Conservation (phyloP, 2,329 filamentous ascomycete species). For the Pseudogymnoascus sp. region DNA sequence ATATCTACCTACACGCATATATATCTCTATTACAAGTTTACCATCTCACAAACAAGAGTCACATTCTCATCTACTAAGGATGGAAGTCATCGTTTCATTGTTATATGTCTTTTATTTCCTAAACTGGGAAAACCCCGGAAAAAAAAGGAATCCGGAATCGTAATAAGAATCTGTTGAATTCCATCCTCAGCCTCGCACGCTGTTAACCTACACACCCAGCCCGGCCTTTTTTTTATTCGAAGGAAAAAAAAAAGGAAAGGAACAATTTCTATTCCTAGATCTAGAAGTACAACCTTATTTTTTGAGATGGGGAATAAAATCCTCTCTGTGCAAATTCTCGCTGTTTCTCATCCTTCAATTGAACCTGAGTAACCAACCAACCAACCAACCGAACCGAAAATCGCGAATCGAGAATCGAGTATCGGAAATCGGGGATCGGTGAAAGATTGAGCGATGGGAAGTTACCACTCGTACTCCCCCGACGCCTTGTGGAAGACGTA, state of each 20-base stretch:
- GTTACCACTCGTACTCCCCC: constrained; percentile 95
- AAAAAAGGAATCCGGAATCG: neutral
- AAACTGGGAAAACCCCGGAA: neutral
- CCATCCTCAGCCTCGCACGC: neutral
- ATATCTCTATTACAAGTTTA: neutral
- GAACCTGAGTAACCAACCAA: neutral
- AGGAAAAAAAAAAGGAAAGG: neutral
- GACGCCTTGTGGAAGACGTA: constrained; percentile 97
- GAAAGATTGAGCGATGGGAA: constrained; percentile 15
- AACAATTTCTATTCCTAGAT: neutral
- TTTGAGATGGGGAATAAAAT: neutral
- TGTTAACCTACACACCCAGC: neutral
- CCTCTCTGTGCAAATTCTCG: neutral
- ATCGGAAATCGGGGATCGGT: neutral
- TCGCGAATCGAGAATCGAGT: neutral
- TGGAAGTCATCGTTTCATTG: neutral
- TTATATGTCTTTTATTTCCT: constrained; percentile 6
- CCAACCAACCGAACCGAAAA: neutral
- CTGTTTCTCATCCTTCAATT: neutral
- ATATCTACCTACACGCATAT: neutral
- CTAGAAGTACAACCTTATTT: constrained; percentile 5
- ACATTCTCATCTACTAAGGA: too few relatives aligned
- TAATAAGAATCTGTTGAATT: neutral
- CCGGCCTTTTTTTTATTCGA: neutral
- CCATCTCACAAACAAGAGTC: neutral